These are phyloP conservation scores for Cladosporium sp. DNA, from an alignment of 2,329 filamentous ascomycete species.

Conservation along the genomic window DNA sequence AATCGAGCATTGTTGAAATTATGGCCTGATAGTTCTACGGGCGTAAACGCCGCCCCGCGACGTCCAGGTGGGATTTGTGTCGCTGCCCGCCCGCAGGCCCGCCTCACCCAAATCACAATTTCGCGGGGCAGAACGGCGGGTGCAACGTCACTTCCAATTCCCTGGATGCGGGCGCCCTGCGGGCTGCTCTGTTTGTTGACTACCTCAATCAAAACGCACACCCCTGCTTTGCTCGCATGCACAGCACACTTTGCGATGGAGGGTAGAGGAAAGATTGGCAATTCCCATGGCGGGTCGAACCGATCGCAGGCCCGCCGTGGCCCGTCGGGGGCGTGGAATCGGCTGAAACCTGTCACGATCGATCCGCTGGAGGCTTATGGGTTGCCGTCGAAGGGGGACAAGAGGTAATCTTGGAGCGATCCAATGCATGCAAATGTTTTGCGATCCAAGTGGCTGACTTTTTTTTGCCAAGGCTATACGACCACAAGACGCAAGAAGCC, in stretches of 20 bases:
- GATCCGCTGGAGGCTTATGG: slow-evolving; percentile 79
- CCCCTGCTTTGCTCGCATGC: too few relatives aligned
- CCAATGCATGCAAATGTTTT: not conserved
- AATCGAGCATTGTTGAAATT: not conserved
- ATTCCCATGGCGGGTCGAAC: slow-evolving; percentile 1
- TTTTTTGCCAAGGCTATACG: slow-evolving; percentile 37
- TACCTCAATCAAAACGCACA: too few relatives aligned
- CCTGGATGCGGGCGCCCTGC: too few relatives aligned
- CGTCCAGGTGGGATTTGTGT: not conserved
- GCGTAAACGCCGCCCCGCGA: not conserved
- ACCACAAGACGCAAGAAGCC: slow-evolving; percentile 70
- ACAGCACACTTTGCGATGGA: too few relatives aligned
- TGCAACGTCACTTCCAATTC: slow-evolving; percentile 2
- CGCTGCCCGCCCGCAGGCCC: not conserved
- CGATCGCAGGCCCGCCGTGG: slow-evolving; percentile 27
- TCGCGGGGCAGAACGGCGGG: too few relatives aligned
- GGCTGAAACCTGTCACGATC: slow-evolving; percentile 65
- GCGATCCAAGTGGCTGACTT: not conserved
- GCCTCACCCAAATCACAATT: slow-evolving; percentile 8
- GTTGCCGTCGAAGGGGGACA: slow-evolving; percentile 85
- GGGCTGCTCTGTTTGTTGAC: too few relatives aligned
- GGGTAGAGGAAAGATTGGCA: not conserved
- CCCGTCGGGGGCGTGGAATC: slow-evolving; percentile 56
- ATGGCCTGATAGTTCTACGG: slow-evolving; percentile 7
- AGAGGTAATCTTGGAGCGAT: slow-evolving; percentile 49